phyloP scores from a whole-genome alignment of 163 green algal genomes.

The Coccomyxa subellipsoidea region DNA sequence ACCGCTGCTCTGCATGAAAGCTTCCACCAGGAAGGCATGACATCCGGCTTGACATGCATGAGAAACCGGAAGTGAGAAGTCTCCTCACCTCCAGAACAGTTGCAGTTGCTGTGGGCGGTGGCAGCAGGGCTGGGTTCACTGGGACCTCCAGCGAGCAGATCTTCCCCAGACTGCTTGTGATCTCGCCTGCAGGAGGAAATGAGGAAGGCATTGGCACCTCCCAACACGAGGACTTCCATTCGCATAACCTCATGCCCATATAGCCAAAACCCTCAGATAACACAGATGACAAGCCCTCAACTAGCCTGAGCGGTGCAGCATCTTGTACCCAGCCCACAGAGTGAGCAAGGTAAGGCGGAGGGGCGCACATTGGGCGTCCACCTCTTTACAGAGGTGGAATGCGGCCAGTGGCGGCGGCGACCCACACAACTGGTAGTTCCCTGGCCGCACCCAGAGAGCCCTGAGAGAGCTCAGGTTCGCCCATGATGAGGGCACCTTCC shows the following conservation, averaged over 20 bases:
- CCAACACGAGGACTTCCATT: too few species aligned
- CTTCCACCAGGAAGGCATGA: too few species aligned
- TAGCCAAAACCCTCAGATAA: too few species aligned
- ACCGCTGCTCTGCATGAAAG: too few species aligned
- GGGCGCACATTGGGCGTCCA: neutral
- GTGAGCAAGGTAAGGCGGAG: neutral
- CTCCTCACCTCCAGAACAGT: slow-evolving; percentile 1
- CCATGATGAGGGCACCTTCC: neutral
- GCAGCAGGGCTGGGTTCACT: neutral
- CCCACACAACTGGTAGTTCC: slow-evolving; percentile 12
- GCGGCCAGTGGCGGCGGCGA: neutral
- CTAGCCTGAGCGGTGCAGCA: too few species aligned
- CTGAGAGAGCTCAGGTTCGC: neutral
- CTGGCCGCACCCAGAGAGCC: neutral
- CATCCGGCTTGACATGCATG: too few species aligned
- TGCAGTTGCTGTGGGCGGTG: neutral
- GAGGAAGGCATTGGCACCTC: too few species aligned
- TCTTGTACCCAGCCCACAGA: too few species aligned
- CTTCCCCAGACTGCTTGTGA: neutral
- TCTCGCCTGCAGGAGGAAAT: neutral
- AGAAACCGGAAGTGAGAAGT: too few species aligned
- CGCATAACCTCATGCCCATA: too few species aligned
- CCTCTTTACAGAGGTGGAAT: slow-evolving; percentile 1
- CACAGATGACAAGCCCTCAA: too few species aligned
- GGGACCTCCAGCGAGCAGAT: neutral